phyloP scores from a whole-genome alignment of 2,329 filamentous ascomycete genomes.

The Arthroderma sp. region DNA sequence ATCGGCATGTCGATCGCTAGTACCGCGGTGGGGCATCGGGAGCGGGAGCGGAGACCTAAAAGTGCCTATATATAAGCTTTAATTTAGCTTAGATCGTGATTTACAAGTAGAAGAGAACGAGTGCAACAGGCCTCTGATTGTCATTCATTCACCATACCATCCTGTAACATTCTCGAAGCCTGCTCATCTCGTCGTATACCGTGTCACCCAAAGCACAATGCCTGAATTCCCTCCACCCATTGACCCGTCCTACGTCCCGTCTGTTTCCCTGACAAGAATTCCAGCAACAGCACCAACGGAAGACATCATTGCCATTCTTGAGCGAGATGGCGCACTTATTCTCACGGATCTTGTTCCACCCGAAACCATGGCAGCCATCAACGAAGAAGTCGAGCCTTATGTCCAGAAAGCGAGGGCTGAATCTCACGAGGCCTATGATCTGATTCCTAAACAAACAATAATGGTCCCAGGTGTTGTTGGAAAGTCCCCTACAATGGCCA shows the following conservation, averaged over 20 bases:
- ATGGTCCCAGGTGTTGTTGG: conserved; percentile 1
- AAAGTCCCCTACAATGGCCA: conserved; percentile 1
- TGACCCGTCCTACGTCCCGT: not conserved
- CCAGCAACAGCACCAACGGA: not conserved
- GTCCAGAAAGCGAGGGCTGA: conserved; percentile 1
- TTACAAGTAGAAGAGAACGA: too few relatives aligned
- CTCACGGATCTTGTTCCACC: not conserved
- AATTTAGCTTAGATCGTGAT: too few relatives aligned
- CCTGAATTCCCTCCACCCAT: conserved; percentile 1
- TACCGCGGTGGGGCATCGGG: too few relatives aligned
- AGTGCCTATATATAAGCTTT: too few relatives aligned
- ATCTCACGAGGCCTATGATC: conserved; percentile 1
- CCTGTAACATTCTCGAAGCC: too few relatives aligned
- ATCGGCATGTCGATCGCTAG: too few relatives aligned
- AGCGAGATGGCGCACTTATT: conserved; percentile 1
- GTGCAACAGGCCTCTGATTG: too few relatives aligned
- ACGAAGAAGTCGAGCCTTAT: not conserved
- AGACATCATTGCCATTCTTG: not conserved
- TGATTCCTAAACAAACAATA: conserved; percentile 1
- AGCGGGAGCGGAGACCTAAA: too few relatives aligned
- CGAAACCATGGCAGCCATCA: not conserved
- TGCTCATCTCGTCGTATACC: too few relatives aligned
- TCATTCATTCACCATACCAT: too few relatives aligned
- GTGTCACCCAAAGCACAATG: not conserved
- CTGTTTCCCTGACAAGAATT: conserved; percentile 1